phyloP scores from a whole-genome alignment of 208 protist species.

The Wallacemonas collosoma region DNA sequence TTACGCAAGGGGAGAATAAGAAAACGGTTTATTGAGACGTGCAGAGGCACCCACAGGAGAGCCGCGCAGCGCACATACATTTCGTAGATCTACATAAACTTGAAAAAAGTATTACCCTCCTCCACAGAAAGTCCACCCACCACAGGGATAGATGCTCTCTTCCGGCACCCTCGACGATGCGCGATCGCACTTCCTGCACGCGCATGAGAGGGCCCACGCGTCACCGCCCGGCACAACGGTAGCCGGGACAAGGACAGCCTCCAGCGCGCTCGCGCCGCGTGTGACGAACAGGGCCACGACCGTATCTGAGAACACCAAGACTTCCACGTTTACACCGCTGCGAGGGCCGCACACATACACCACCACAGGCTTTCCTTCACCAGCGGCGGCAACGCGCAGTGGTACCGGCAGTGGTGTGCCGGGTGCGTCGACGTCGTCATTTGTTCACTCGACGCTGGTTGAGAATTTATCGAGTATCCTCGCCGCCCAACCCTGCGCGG shows the following conservation, averaged over 20 bases:
- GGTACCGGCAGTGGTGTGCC: background rate
- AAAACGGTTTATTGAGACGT: no score
- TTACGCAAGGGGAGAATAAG: no score
- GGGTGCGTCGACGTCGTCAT: background rate
- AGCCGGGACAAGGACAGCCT: background rate
- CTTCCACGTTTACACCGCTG: no score
- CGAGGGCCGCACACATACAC: no score
- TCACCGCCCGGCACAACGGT: no score
- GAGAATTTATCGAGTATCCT: conserved; percentile 17
- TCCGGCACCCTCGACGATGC: background rate
- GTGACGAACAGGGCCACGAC: background rate
- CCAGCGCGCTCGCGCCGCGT: background rate
- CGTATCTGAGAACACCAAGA: no score
- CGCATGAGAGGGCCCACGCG: background rate
- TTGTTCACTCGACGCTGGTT: conserved; percentile 1
- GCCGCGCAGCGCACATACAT: background rate
- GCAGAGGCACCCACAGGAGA: background rate
- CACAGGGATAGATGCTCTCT: background rate
- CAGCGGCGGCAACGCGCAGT: no score
- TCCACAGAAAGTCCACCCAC: background rate
- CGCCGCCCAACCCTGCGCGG: conserved; percentile 6
- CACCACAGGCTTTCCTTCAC: no score
- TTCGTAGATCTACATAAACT: background rate
- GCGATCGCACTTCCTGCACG: conserved; percentile 5
- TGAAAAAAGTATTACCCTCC: background rate